Evolutionary conservation across 345 rosid genomes (phyloP), one percentile per base, ranked within the genome.

Genomic region (Geranium brycei): DNA sequence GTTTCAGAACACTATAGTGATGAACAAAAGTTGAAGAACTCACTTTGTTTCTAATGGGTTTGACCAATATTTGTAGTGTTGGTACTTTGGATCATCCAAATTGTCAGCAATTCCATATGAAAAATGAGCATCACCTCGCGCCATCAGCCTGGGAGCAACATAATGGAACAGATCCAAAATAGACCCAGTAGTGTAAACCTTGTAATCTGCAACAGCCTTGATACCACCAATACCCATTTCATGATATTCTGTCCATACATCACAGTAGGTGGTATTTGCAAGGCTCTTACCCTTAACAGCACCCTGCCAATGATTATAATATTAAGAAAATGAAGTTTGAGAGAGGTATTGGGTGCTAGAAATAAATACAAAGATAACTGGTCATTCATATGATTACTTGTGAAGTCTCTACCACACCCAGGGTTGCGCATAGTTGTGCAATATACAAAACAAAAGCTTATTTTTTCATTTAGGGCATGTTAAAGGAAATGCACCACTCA

Each of bases 41-140:
- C 64, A 83, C 91, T 68, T 81, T 38, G 88, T 83, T 75, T 86
- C 91, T 40, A 86, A 77, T 57, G 91, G 88, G 71, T 86, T 83
- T 62, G 91, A 83, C 91, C 91, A 86, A 65, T 81, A 83, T 63
- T 75, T 82, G 74, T 79, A 83, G 59, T 86, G 82, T 19, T 69
- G 31, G 66, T 83, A 86, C 64, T 83, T 80, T 13, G 83, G 83
- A 71, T 83, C 88, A 69, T 83, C 83, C 77, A 83, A 75, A 74
- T 86, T 61, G 60, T 83, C 81, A 23, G 91, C 91, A 72, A 86
- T 86, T 66, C 88, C 91, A 68, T 83, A 68, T 1, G 91, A 86
- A 77, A 83, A 86, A 68, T 83, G 91, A 68, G 77, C 79, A 67
- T 64, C 69, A 31, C 86, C 91, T 13, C 86, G 83, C 16, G 72